phyloP scores from a whole-genome alignment of 2,329 filamentous ascomycete genomes.

The Fusarium humuli region DNA sequence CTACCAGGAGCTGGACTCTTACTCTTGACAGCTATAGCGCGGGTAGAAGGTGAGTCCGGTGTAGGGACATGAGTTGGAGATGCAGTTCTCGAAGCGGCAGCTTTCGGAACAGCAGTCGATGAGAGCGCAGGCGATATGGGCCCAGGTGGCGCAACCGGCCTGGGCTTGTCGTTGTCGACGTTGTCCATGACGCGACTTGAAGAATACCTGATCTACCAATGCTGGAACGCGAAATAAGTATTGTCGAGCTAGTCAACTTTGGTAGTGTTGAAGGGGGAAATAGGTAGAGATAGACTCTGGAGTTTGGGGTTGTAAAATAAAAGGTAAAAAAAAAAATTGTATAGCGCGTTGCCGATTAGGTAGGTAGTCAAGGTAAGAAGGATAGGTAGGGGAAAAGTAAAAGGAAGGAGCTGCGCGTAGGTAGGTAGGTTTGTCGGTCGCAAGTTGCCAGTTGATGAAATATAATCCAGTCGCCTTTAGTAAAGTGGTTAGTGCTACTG shows the following conservation, averaged over 20 bases:
- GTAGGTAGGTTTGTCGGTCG: conserved; percentile 23
- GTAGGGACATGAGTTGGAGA: conserved; percentile 40
- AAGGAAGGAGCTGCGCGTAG: conserved; percentile 30
- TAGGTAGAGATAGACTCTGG: neutral
- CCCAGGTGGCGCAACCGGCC: conserved; percentile 44
- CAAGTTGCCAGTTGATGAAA: conserved; percentile 36
- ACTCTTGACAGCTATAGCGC: conserved; percentile 31
- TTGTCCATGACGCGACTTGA: conserved; percentile 43
- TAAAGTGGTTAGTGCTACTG: neutral
- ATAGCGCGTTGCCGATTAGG: conserved; percentile 21
- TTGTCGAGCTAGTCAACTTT: conserved; percentile 1
- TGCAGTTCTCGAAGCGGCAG: conserved; percentile 33
- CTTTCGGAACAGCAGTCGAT: conserved; percentile 36
- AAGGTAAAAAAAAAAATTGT: neutral
- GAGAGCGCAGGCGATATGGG: conserved; percentile 46
- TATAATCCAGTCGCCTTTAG: neutral
- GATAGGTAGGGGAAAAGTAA: conserved; percentile 4
- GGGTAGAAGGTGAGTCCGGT: conserved; percentile 40
- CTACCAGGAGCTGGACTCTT: conserved; percentile 31
- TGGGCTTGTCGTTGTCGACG: conserved; percentile 43
- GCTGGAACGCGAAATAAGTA: conserved; percentile 16
- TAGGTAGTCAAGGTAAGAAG: neutral
- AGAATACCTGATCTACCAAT: conserved; percentile 19
- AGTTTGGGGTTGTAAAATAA: neutral
- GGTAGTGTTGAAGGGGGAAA: neutral